Conservation (phyloP, 2,329 filamentous ascomycete genomes). For the Sarocladiaceae sp. region DNA sequence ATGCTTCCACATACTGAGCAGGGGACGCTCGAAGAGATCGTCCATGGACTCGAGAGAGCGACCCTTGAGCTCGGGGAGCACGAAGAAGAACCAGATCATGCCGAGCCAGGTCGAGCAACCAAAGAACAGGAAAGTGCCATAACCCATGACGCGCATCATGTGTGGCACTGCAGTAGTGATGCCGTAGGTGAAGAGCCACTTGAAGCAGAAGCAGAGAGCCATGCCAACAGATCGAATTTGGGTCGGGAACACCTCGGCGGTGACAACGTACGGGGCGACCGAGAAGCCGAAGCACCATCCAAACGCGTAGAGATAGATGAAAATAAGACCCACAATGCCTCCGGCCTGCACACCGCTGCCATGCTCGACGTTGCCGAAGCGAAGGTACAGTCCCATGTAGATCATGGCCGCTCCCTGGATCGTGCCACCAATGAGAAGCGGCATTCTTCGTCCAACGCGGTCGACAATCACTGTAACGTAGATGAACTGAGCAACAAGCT, state of each 20-base stretch:
- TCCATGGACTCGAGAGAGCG: conserved; percentile 45
- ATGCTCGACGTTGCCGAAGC: conserved; percentile 24
- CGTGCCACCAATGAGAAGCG: conserved; percentile 19
- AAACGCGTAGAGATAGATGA: conserved; percentile 25
- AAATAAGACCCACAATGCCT: conserved; percentile 32
- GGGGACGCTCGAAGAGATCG: conserved; percentile 26
- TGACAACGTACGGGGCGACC: conserved; percentile 17
- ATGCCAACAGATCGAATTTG: conserved; percentile 23
- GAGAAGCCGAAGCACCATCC: conserved; percentile 19
- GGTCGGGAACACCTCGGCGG: conserved; percentile 24
- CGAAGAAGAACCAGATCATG: conserved; percentile 36
- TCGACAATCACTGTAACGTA: conserved; percentile 24
- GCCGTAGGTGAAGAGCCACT: conserved; percentile 26
- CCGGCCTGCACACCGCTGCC: conserved; percentile 28
- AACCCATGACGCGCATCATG: conserved; percentile 13
- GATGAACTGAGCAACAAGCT: conserved; percentile 17
- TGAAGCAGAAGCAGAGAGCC: conserved; percentile 17
- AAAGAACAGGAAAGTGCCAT: conserved; percentile 14
- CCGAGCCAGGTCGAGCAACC: conserved; percentile 7
- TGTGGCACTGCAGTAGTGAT: conserved; percentile 22
- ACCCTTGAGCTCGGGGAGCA: conserved; percentile 45
- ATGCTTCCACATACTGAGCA: conserved; percentile 9
- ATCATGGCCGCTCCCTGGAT: conserved; percentile 19
- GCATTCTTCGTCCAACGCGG: conserved; percentile 21
- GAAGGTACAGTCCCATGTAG: conserved; percentile 25